Evolutionary conservation across 805 yeast genomes (phyloP).

Genomic region (Yarrowia sp.): DNA sequence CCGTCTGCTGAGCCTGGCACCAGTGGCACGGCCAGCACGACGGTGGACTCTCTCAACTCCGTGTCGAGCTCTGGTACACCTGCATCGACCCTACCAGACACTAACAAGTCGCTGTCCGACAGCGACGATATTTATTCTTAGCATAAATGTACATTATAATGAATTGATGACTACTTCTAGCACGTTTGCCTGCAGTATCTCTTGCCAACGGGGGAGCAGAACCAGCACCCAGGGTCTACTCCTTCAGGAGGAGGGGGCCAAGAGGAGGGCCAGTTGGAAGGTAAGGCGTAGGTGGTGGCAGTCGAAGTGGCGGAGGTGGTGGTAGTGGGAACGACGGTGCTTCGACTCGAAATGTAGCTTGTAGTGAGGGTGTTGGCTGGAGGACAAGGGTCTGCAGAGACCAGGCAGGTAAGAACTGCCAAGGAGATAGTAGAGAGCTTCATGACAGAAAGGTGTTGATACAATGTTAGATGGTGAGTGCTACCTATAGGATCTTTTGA

Average conservation of each 20-base stretch:
- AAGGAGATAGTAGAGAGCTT: background rate
- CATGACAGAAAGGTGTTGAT: background rate
- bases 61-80: slow-evolving; percentile 39
- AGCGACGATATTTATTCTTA: slow-evolving; percentile 38
- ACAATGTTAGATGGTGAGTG: no score
- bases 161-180: slow-evolving; percentile 1
- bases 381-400: no score
- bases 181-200: background rate
- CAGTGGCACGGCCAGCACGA: slow-evolving; percentile 6
- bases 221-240: no score
- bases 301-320: no score
- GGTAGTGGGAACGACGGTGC: no score
- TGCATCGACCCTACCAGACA: slow-evolving; percentile 11
- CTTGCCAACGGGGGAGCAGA: no score
- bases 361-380: no score
- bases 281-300: no score
- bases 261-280: no score
- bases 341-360: no score
- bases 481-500: no score
- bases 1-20: background rate
- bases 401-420: background rate
- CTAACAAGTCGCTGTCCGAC: slow-evolving; percentile 36
- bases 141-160: slow-evolving; percentile 32
- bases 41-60: slow-evolving; percentile 3
- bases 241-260: no score